Percentiles rank a stretch among this genome's conserved stretches.
Evolutionary conservation across 805 yeast genomes (phyloP).

Genomic region (Candida parachauliodes): DNA sequence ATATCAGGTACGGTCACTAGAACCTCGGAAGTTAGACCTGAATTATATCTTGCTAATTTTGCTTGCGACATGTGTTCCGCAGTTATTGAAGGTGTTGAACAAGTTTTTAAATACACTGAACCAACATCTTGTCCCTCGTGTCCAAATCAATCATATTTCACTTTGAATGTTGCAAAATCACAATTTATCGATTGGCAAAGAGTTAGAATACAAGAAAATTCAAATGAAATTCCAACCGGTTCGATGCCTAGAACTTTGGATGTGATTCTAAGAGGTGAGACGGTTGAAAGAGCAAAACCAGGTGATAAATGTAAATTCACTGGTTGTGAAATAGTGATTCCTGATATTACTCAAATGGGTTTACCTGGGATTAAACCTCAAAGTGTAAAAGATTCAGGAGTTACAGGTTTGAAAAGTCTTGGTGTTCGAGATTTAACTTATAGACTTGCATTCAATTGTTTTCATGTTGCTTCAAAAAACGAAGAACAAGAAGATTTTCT

Average conservation of each 20-base stretch:
- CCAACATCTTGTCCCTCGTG: constrained; percentile 92
- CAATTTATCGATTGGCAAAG: constrained; percentile 96
- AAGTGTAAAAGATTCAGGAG: constrained; percentile 78
- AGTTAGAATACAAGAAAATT: constrained; percentile 90
- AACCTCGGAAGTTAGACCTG: constrained; percentile 95
- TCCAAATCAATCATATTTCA: constrained; percentile 82
- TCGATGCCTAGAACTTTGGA: constrained; percentile 98
- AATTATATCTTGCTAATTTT: constrained; percentile 79
- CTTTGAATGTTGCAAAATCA: constrained; percentile 76
- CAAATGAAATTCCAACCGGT: constrained; percentile 96
- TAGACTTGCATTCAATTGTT: constrained; percentile 85
- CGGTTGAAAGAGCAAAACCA: constrained; percentile 94
- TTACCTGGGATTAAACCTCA: constrained; percentile 92
- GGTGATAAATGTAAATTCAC: constrained; percentile 94
- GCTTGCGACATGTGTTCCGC: constrained; percentile 88
- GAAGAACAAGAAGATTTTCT: constrained; percentile 68
- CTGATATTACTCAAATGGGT: constrained; percentile 91
- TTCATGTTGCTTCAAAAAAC: constrained; percentile 69
- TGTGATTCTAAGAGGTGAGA: constrained; percentile 86
- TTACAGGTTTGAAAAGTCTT: constrained; percentile 81
- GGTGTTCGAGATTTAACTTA: constrained; percentile 95
- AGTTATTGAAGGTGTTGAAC: constrained; percentile 84
- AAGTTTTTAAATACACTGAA: constrained; percentile 88
- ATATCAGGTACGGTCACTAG: constrained; percentile 95
- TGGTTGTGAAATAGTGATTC: constrained; percentile 92